Conservation (phyloP, 805 yeast genomes). For the Saturnispora ahearnii region DNA sequence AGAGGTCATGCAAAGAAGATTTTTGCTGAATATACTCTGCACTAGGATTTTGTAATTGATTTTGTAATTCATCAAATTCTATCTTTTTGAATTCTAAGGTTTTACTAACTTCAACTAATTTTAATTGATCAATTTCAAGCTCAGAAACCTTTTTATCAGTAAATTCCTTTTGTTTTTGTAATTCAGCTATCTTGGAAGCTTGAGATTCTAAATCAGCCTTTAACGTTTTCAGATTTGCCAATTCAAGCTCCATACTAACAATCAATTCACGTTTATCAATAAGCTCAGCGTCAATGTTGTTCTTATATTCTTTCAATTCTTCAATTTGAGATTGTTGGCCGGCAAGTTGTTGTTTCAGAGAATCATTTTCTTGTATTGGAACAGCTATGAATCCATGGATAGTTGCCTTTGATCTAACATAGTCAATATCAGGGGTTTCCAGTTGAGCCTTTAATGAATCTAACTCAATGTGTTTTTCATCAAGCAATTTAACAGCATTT, state of each 20-base stretch:
- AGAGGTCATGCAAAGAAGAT: conserved; percentile 23
- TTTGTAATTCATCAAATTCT: conserved; percentile 7
- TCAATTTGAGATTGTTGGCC: not conserved
- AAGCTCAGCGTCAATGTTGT: not conserved
- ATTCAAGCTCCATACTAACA: conserved; percentile 2
- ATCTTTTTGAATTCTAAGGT: not conserved
- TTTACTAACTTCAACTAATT: not conserved
- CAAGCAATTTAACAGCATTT: not conserved
- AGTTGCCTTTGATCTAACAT: conserved; percentile 24
- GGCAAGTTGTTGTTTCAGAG: not conserved
- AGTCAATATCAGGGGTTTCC: conserved; percentile 28
- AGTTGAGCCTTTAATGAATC: not conserved
- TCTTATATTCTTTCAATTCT: conserved; percentile 1
- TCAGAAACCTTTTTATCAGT: not conserved
- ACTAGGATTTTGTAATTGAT: conserved; percentile 4
- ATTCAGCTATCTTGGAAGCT: not conserved
- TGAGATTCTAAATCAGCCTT: conserved; percentile 3
- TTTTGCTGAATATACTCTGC: conserved; percentile 22
- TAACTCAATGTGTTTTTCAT: not conserved
- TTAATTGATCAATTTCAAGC: not conserved
- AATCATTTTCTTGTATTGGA: conserved; percentile 17
- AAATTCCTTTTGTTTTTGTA: not conserved
- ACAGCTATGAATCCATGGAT: conserved; percentile 21
- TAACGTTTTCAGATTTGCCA: conserved; percentile 1
- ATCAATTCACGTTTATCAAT: conserved; percentile 3